Evolutionary conservation across 768 basidiomycete genomes (phyloP), one percentile per base, ranked within the genome.

Genomic region (Pleurotus eryngii): DNA sequence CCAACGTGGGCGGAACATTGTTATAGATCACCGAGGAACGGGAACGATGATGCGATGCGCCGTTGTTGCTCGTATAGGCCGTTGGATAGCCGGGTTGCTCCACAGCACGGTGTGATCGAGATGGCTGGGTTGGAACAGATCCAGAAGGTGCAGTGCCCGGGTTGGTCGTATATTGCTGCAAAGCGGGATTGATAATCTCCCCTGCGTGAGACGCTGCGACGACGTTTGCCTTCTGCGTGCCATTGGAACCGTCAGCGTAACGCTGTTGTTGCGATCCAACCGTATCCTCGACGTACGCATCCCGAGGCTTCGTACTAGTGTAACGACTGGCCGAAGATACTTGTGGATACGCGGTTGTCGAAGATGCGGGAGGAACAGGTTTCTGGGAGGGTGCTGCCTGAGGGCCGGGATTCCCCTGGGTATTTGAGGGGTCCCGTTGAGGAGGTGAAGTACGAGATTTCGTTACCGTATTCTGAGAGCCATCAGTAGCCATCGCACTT

Each of bases 1-100:
- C 17, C 15, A 35, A 38, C n/a, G 60, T 50, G n/a, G 57, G 35
- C 4, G n/a, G 45, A 45, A 45, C 20, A 9, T n/a, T 35, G 40
- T 37, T 59, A 17, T 50, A 40, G 18, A 49, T 58, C 20, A 60
- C 43, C 22, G 62, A 56, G 22, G 47, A 26, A 49, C 60, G 40
- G 5, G 43, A 35, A 7, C 22, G 48, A 45, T 14, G 17, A 38
- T 43, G 46, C 38, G 53, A 18, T 5, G 55, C 11, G 27, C n/a
- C 40, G 17, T 45, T 38, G 27, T 11, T 22, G 9, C 5, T 35
- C 15, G 27, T 8, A 5, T 50, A 35, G 49, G 49, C 30, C 30
- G 27, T 26, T 50, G 49, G 30, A 11, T 35, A 35, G 30, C 30
- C 30, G 11, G 30, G 30, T 35, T 35, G 30, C 30, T 35, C 30